Evolutionary conservation across 129 eudicot species (phyloP).

Genomic region (Flaveria ramosissima): DNA sequence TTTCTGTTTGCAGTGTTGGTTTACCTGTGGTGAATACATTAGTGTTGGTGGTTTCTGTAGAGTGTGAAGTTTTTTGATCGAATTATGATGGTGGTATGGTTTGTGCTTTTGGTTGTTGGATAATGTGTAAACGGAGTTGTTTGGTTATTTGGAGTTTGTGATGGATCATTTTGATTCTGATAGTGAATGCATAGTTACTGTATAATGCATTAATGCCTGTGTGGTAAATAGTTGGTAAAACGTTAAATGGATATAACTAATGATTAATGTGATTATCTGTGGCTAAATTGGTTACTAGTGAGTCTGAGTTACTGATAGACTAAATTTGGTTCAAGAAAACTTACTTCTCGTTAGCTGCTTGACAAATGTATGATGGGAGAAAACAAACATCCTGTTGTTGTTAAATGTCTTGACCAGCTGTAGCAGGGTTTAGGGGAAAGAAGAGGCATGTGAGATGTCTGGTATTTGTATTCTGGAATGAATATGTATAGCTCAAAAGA

Average conservation of each 20-base stretch:
- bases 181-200: conserved; percentile 6
- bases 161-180: conserved; percentile 19
- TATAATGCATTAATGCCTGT: not conserved
- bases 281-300: conserved; percentile 5
- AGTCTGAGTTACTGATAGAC: not conserved
- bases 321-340: conserved; percentile 2
- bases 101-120: not conserved
- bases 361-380: not conserved
- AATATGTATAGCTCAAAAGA: conserved; percentile 9
- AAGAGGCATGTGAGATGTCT: not conserved
- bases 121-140: conserved; percentile 8
- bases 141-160: conserved; percentile 11
- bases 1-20: not conserved
- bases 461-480: conserved; percentile 7
- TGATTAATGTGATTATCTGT: conserved; percentile 1
- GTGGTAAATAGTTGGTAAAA: not conserved
- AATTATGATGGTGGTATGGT: conserved; percentile 1
- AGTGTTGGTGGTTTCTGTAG: not conserved
- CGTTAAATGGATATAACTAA: not conserved
- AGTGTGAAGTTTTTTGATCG: not conserved
- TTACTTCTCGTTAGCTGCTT: not conserved
- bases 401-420: conserved; percentile 8
- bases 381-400: not conserved
- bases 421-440: not conserved
- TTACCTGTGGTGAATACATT: conserved; percentile 12